Percentiles rank a stretch among this genome's conserved stretches.
Evolutionary conservation across 2,329 filamentous ascomycete species (phyloP).

Genomic region (Sphaerostilbella broomeana): DNA sequence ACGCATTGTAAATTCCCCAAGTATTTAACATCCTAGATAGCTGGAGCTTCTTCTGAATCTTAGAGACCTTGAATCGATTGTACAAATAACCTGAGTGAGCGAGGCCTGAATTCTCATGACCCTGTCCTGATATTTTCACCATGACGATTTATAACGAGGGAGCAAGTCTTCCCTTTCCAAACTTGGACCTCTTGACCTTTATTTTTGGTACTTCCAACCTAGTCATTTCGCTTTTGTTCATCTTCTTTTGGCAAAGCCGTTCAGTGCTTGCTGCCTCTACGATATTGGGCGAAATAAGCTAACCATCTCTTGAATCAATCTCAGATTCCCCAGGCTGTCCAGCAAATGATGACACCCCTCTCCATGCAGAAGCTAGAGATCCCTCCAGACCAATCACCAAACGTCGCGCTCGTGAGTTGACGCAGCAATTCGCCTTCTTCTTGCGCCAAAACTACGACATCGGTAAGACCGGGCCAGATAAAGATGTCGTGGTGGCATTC

Average conservation of each 20-base stretch:
- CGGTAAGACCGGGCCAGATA: conserved; percentile 39
- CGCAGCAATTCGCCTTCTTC: conserved; percentile 47
- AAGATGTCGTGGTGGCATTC: conserved; percentile 50
- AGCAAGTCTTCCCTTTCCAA: conserved; percentile 28
- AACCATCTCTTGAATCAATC: background rate
- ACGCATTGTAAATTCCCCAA: too few relatives aligned
- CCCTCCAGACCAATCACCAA: conserved; percentile 49
- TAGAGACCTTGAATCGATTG: too few relatives aligned
- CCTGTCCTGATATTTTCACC: background rate
- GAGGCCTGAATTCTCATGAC: too few relatives aligned
- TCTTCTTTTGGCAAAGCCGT: background rate
- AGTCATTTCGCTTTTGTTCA: background rate
- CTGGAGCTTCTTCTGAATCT: too few relatives aligned
- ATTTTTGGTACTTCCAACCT: conserved; percentile 33
- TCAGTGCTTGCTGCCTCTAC: too few relatives aligned
- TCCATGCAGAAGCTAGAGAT: conserved; percentile 53
- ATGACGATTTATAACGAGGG: conserved; percentile 32
- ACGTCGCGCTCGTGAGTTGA: conserved; percentile 39
- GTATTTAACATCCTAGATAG: too few relatives aligned
- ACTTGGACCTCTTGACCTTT: conserved; percentile 36
- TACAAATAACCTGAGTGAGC: too few relatives aligned
- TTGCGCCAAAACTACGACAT: conserved; percentile 47
- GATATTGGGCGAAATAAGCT: too few relatives aligned
- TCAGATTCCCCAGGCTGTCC: conserved; percentile 30
- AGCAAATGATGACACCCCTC: conserved; percentile 39